Evolutionary conservation across 1,139 yeast genomes (phyloP).

Genomic region (Nakaseomyces sp.): DNA sequence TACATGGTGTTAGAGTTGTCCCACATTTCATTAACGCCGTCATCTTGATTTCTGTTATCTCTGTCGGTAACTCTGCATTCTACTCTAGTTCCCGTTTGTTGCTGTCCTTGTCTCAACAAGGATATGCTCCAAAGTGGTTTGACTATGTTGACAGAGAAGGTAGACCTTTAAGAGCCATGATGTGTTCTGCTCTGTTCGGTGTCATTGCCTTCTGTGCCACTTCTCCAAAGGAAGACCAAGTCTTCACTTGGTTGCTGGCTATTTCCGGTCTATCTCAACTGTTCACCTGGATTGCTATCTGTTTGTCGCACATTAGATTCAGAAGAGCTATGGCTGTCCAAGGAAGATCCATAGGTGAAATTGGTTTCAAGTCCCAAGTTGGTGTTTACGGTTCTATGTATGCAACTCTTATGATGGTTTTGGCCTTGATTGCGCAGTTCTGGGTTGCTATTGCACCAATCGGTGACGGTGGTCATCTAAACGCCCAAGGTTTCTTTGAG

Average conservation of each 20-base stretch:
- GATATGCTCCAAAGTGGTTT: constrained; percentile 47
- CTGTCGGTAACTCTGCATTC: constrained; percentile 49
- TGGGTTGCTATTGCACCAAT: constrained; percentile 64
- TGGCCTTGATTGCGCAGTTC: constrained; percentile 46
- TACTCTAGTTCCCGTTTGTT: constrained; percentile 51
- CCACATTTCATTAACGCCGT: constrained; percentile 38
- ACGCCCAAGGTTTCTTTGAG: constrained; percentile 46
- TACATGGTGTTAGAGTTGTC: constrained; percentile 60
- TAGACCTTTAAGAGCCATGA: constrained; percentile 48
- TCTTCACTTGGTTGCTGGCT: constrained; percentile 54
- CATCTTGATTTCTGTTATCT: constrained; percentile 40
- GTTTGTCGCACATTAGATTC: constrained; percentile 48
- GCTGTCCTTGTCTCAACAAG: constrained; percentile 49
- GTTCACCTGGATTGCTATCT: constrained; percentile 53
- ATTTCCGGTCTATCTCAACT: constrained; percentile 52
- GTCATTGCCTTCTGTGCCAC: constrained; percentile 49
- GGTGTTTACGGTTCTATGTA: constrained; percentile 45
- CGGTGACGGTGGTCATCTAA: constrained; percentile 33
- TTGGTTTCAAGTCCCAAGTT: constrained; percentile 43
- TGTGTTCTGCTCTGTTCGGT: constrained; percentile 41
- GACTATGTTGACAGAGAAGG: constrained; percentile 53
- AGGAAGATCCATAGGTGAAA: constrained; percentile 42
- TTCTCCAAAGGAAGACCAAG: constrained; percentile 41
- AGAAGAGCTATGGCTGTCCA: constrained; percentile 47
- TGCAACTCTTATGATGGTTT: constrained; percentile 37